Evolutionary conservation across 768 basidiomycete species (phyloP), one percentile per base, ranked within the genome.

Genomic region (Amanita molliuscula): DNA sequence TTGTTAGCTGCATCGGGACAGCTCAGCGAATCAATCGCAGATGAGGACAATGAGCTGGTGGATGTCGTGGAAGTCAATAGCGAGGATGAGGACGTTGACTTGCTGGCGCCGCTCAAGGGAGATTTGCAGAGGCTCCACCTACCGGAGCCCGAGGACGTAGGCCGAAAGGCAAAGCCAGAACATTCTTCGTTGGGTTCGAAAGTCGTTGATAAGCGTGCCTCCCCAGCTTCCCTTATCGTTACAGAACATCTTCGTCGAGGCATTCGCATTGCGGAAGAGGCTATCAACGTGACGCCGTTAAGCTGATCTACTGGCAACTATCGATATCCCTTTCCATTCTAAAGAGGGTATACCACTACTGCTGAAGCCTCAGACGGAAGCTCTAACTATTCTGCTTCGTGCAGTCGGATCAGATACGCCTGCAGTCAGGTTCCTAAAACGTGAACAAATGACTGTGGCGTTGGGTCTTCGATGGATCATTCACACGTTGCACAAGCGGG

Each of bases 201-300:
- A 33, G 36, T 61, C 54, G 8, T 58, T 57, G 28, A 52, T 50
- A 20, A 56, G 55, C 10, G 47, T 48, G 18, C 59, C 49, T 18
- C 62, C 58, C 23, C 59, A 63, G 9, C 57, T 58, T 3, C 18
- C 18, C n/a, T 46, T 29, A 25, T 15, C 13, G 61, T 77, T 23
- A 65, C 61, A 5, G 86, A 89, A 54, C 82, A 87, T 53, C 60
- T 85, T 40, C 77, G 88, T 33, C 79, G 83, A 11, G 88, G 87
- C 15, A 76, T 77, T 2, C 73, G 84, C 44, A 69, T 88, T 53
- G 75, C 75, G 4, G 57, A 74, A 13, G 84, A 88, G 56, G 66
- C 68, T 13, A 70, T 87, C n/a, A 50, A 44, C 0, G 78, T 87
- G 3, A 69, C 67, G 15, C 58, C 76, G 9, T 57, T 88, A 11